Conservation (phyloP, 768 basidiomycete genomes). For the Tylopilus sp. region DNA sequence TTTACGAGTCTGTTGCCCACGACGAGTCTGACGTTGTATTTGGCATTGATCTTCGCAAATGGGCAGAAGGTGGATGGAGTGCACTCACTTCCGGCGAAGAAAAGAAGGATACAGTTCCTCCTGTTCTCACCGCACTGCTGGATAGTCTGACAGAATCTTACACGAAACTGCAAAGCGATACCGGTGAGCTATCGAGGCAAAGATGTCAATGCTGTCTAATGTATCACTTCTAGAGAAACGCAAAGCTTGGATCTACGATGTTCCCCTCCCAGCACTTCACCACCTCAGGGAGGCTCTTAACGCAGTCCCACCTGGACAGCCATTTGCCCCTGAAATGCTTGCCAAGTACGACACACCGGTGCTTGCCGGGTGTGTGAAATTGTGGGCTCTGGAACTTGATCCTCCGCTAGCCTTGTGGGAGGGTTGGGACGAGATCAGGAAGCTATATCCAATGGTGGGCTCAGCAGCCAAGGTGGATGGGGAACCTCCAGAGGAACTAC, state of each 20-base stretch:
- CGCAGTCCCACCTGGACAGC: constrained; percentile 49
- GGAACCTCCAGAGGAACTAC: constrained; percentile 52
- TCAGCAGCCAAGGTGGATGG: constrained; percentile 51
- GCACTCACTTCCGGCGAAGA: constrained; percentile 51
- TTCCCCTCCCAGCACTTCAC: constrained; percentile 78
- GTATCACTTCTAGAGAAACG: constrained; percentile 59
- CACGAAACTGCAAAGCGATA: constrained; percentile 53
- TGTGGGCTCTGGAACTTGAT: constrained; percentile 90
- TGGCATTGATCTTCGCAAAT: constrained; percentile 86
- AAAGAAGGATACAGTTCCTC: constrained; percentile 65
- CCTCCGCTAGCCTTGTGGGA: constrained; percentile 84
- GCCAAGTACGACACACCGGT: constrained; percentile 82
- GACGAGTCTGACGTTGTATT: constrained; percentile 85
- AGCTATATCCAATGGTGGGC: constrained; percentile 79
- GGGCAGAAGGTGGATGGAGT: constrained; percentile 84
- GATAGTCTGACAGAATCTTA: constrained; percentile 63
- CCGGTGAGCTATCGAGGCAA: constrained; percentile 42
- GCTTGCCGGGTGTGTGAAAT: constrained; percentile 78
- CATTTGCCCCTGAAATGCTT: constrained; percentile 53
- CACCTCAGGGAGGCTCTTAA: constrained; percentile 85
- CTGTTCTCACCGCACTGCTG: constrained; percentile 68
- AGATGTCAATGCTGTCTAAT: neutral
- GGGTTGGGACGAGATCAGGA: constrained; percentile 88
- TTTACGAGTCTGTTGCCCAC: constrained; percentile 84
- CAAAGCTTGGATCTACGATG: constrained; percentile 94